A percentile compares a stretch with the other conserved stretches of the same genome.
Evolutionary conservation across 306 rosid genomes (phyloP).

Genomic region (Vicia faba): DNA sequence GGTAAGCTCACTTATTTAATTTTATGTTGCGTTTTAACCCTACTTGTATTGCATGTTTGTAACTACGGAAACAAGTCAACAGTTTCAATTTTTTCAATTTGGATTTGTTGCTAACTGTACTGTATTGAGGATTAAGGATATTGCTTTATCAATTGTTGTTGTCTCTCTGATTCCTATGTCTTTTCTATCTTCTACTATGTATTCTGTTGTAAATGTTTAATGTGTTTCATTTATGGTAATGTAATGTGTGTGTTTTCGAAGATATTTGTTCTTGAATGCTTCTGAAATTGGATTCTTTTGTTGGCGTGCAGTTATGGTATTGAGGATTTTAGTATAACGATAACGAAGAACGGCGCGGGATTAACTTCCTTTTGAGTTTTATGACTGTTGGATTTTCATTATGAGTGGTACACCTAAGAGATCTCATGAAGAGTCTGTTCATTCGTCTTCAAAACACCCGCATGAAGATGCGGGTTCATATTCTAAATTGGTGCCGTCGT

Average conservation of each 20-base stretch:
- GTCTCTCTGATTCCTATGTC: not conserved
- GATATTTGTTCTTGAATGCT: slow-evolving; percentile 9
- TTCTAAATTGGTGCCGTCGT: slow-evolving; percentile 53
- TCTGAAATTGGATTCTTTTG: slow-evolving; percentile 23
- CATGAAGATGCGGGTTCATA: slow-evolving; percentile 66
- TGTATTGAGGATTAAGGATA: not conserved
- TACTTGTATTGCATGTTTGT: slow-evolving; percentile 4
- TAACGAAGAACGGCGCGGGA: slow-evolving; percentile 15
- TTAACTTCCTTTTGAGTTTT: slow-evolving; percentile 38
- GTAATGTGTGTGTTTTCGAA: slow-evolving; percentile 15
- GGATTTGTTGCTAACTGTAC: slow-evolving; percentile 16
- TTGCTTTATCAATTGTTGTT: slow-evolving; percentile 25
- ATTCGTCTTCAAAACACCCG: slow-evolving; percentile 66
- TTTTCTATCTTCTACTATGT: slow-evolving; percentile 2
- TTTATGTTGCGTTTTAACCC: not conserved
- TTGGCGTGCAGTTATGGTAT: slow-evolving; percentile 35
- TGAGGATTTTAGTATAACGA: slow-evolving; percentile 21
- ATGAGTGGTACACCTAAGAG: slow-evolving; percentile 86
- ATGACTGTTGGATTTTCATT: slow-evolving; percentile 34
- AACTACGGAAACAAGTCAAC: not conserved
- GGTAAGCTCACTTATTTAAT: not conserved
- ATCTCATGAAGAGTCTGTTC: slow-evolving; percentile 76
- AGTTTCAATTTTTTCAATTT: slow-evolving; percentile 28
- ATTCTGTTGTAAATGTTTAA: slow-evolving; percentile 13
- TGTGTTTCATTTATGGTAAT: slow-evolving; percentile 16